Conservation (phyloP, 2,329 filamentous ascomycete species). For the Neofusicoccum kwambonambiense region DNA sequence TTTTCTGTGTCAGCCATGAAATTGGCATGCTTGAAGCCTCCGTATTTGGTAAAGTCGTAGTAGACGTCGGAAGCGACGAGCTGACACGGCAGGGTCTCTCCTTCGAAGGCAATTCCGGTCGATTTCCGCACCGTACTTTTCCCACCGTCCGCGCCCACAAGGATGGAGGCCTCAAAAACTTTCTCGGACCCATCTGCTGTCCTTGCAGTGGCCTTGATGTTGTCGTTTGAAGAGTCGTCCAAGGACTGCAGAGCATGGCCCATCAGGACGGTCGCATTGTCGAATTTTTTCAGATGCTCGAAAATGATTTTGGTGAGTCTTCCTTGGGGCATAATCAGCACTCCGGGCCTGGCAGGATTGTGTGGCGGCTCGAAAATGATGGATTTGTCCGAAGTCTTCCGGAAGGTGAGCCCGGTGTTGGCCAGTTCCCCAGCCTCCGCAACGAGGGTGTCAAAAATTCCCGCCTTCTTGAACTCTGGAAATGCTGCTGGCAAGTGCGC, state of each 20-base stretch:
- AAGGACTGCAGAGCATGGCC: conserved; percentile 25
- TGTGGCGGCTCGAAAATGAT: conserved; percentile 28
- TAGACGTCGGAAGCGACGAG: conserved; percentile 41
- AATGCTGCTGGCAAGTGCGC: conserved; percentile 43
- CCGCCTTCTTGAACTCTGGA: conserved; percentile 38
- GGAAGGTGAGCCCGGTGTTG: conserved; percentile 30
- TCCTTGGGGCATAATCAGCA: conserved; percentile 33
- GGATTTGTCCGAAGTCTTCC: conserved; percentile 20
- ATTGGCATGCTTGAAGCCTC: conserved; percentile 37
- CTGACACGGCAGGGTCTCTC: conserved; percentile 36
- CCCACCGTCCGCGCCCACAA: conserved; percentile 34
- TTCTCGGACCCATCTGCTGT: conserved; percentile 14
- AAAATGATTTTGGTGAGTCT: conserved; percentile 32
- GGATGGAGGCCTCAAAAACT: conserved; percentile 27
- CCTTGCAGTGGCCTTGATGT: conserved; percentile 1
- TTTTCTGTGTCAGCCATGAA: conserved; percentile 40
- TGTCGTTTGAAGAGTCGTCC: conserved; percentile 9
- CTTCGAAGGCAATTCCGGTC: conserved; percentile 27
- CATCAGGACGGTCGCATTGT: conserved; percentile 24
- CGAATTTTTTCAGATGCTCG: conserved; percentile 20
- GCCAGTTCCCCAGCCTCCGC: conserved; percentile 26
- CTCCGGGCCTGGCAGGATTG: conserved; percentile 22
- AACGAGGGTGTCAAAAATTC: conserved; percentile 35
- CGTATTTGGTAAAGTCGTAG: conserved; percentile 37
- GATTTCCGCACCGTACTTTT: conserved; percentile 23